Evolutionary conservation across 2,329 filamentous ascomycete genomes (phyloP), one percentile per base, ranked within the genome.

Genomic region (Fusarium sp.): DNA sequence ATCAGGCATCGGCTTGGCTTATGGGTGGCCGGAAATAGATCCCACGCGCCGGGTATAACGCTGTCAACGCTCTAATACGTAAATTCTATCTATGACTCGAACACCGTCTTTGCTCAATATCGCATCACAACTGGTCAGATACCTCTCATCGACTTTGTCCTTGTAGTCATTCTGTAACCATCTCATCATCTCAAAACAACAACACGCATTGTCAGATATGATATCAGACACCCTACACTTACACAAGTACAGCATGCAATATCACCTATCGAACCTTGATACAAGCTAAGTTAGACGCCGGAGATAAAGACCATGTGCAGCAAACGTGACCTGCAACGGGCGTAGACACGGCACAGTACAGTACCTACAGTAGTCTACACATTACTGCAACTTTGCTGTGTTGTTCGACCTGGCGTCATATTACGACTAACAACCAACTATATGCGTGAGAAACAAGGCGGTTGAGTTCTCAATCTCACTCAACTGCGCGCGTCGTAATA

Each of bases 21-120:
- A 11, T 43, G 25, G 49, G 44, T 45, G n/a, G 12, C 51, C 73
- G 71, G 73, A 40, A 72, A 75, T 75, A 67, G 63, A 59, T 29
- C 15, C 11, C 45, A 34, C 20, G n/a, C 25, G 11, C 51, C 68
- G 72, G 70, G 46, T 58, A 74, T 72, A 74, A 51, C 27, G 49
- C 24, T 30, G 61, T 55, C 40, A 46, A 54, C 30, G 27, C 32
- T 52, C 16, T 15, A 55, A 67, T 67, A 51, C 55, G 55, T 67
- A 66, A 62, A 66, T 55, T 43, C 40, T 34, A 16, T 38, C 44
- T 25, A 56, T 66, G 65, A 57, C 69, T 51, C 43, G 18, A 25
- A 25, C n/a, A 15, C 25, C 44, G 16, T 60, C 15, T 51, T 53
- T 40, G 41, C 34, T 65, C 63, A 69, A 48, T 29, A 55, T 58